Conservation (phyloP, 2,329 filamentous ascomycete species). For the Pseudogymnoascus pannorum region DNA sequence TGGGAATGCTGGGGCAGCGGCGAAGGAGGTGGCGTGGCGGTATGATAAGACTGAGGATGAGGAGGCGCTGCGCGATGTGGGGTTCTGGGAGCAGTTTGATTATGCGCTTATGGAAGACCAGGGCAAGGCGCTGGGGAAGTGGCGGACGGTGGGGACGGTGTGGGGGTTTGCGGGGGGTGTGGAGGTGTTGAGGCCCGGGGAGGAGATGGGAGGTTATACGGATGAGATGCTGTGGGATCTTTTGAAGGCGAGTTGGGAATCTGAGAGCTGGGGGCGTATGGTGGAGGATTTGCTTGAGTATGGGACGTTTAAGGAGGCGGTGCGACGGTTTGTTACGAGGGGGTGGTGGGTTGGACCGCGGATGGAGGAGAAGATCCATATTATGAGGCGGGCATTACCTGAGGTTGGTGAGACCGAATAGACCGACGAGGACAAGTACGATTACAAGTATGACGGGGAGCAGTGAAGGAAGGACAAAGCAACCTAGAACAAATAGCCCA, state of each 20-base stretch:
- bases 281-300: conserved; percentile 27
- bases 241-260: conserved; percentile 18
- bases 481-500: neutral
- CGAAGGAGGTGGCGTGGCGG: conserved; percentile 17
- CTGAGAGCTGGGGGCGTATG: conserved; percentile 38
- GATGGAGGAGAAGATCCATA: conserved; percentile 49
- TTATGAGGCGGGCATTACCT: conserved; percentile 30
- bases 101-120: conserved; percentile 53
- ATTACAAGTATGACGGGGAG: no score
- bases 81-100: conserved; percentile 58
- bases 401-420: no score
- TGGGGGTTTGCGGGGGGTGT: conserved; percentile 49
- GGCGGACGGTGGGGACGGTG: conserved; percentile 50
- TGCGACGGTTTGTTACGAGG: conserved; percentile 40
- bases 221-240: conserved; percentile 20
- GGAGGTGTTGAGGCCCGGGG: conserved; percentile 47
- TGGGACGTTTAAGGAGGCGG: conserved; percentile 27
- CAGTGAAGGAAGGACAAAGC: neutral
- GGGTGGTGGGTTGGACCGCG: conserved; percentile 60
- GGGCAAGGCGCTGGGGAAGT: conserved; percentile 40
- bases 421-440: no score
- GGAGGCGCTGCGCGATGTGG: conserved; percentile 35
- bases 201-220: conserved; percentile 20
- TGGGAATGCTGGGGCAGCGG: conserved; percentile 9
- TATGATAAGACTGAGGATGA: conserved; percentile 59